Evolutionary conservation across 2,329 filamentous ascomycete species (phyloP).

Genomic region (Atkinsonella hypoxylon): DNA sequence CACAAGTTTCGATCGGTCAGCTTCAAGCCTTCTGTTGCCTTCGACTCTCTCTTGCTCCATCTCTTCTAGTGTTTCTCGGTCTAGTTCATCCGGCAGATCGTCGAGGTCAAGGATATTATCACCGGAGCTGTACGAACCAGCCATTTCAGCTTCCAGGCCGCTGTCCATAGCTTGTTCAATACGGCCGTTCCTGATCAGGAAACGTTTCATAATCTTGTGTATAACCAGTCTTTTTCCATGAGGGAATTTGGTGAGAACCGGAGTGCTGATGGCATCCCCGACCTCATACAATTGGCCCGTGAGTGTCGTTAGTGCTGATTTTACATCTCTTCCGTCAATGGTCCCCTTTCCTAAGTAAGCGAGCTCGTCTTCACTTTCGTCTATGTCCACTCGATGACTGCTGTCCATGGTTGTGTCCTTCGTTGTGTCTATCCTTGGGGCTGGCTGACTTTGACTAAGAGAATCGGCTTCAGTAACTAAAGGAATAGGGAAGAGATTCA

Average conservation of each 20-base stretch:
- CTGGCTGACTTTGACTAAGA: not conserved
- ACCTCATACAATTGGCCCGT: constrained; percentile 14
- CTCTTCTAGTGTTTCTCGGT: constrained; percentile 48
- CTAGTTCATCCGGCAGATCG: constrained; percentile 23
- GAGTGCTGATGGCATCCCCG: constrained; percentile 16
- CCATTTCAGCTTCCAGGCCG: not conserved
- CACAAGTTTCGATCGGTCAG: constrained; percentile 20
- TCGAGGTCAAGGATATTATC: constrained; percentile 32
- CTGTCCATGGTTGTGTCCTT: no score
- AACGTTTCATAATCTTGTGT: constrained; percentile 26
- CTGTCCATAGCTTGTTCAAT: not conserved
- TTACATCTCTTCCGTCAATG: constrained; percentile 15
- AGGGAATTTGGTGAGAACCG: constrained; percentile 19
- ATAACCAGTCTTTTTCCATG: constrained; percentile 33
- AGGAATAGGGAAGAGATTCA: constrained; percentile 1
- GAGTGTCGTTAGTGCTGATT: constrained; percentile 11
- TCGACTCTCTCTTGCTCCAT: constrained; percentile 34
- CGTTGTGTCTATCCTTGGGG: no score
- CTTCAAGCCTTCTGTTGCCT: constrained; percentile 3
- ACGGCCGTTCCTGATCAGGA: constrained; percentile 21
- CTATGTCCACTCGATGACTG: constrained; percentile 8
- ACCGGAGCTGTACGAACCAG: constrained; percentile 11
- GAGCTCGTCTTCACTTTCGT: constrained; percentile 8
- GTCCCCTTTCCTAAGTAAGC: constrained; percentile 26
- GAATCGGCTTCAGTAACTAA: constrained; percentile 7